Percentiles rank a stretch among this genome's conserved stretches.
phyloP scores from a whole-genome alignment of 2,329 filamentous ascomycete genomes.

The Fusarium nygamai region DNA sequence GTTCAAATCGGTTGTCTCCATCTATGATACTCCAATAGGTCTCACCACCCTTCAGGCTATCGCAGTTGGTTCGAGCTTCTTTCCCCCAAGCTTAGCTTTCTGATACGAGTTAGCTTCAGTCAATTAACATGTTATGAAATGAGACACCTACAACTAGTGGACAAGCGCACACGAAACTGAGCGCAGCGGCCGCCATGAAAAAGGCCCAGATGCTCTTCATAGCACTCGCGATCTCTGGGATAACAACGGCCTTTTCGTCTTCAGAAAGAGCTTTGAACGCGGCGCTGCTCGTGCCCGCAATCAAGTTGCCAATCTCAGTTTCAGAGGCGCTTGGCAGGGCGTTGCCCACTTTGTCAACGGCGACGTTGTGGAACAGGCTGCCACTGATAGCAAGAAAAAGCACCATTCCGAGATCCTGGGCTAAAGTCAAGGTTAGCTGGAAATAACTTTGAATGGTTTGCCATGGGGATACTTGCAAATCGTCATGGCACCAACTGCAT shows the following conservation, averaged over 20 bases:
- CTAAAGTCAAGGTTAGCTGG: neutral
- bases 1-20: neutral
- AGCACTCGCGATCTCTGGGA: neutral
- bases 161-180: neutral
- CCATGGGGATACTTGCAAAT: neutral
- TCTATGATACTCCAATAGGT: neutral
- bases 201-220: neutral
- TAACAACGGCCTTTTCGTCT: neutral
- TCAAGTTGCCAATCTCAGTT: neutral
- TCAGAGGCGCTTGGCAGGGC: neutral
- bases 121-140: no score
- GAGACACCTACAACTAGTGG: neutral
- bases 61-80: neutral
- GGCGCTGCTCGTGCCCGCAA: neutral
- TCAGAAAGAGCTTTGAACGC: neutral
- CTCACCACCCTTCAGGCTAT: neutral
- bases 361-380: neutral
- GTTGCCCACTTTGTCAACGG: neutral
- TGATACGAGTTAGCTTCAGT: accelerated
- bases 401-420: slow-evolving; percentile 3
- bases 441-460: accelerated
- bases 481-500: neutral
- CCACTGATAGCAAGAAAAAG: neutral
- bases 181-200: neutral
- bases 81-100: neutral